Base-by-base conservation (phyloP, 768 basidiomycete species). In the Guyanaporus albipodus region DNA sequence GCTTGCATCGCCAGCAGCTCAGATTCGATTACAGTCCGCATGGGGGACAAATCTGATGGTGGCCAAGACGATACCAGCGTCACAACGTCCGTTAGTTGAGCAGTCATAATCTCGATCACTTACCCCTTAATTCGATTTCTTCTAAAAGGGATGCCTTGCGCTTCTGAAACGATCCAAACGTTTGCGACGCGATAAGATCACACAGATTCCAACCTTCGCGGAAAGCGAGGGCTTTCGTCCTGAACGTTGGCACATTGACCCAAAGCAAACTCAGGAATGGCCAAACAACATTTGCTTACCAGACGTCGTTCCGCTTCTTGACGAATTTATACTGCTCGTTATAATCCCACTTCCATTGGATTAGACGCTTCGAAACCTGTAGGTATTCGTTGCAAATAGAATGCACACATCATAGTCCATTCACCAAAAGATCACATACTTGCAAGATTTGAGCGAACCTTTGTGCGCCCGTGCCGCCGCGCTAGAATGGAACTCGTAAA, bases 201-300 rank as follows among this genome's bases (percentile, higher is more conserved):
- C 50, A 53, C 12, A 62, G 54, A 2, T 66, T 48, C 70, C 76
- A 82, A 6, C 78, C 78, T 50, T 73, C 56, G 4, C 37, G n/a
- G 0, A 36, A 11, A 0, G 76, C 75, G 22, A 73, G 52, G 0
- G 0, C 0, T 38, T 54, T 60, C 17, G 67, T 68, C 41, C 80
- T 81, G 38, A 10, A 29, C 26, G 18, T 28, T 14, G 28, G 12
- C 17, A 26, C 29, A 39, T 42, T 27, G 27, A 24, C 12, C 34
- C 18, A 43, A 32, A 32, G 31, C 8, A 9, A 32, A n/a, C n/a
- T n/a, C n/a, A n/a, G n/a, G n/a, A n/a, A n/a, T n/a, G n/a, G n/a
- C n/a, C n/a, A n/a, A n/a, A n/a, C n/a, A n/a, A n/a, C n/a, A n/a
- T n/a, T 11, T 28, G 32, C 52, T 45, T 31, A 62, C 67, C 59